Base-by-base conservation (phyloP, 352 stramenopile genomes). In the Phytophthora sp. region DNA sequence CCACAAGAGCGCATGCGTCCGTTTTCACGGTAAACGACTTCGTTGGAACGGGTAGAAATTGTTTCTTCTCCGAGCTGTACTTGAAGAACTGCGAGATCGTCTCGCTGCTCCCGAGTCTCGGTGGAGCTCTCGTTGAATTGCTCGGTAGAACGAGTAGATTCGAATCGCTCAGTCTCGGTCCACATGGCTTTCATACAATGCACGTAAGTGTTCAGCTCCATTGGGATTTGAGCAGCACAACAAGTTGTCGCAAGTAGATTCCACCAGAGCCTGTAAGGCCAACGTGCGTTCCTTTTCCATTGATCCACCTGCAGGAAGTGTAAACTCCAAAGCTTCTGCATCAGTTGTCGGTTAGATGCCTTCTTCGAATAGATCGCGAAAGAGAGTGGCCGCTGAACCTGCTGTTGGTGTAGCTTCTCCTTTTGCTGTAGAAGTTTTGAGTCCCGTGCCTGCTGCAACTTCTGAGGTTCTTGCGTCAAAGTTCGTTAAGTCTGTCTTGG, bases 261-360 rank as follows among this genome's bases (percentile, higher is more conserved):
- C 54, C 0, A 57, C 46, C 3, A 95, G 41, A 1, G 77, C 76
- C 18, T 76, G 47, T 5, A 91, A 39, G 0, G 82, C 84, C 2
- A 77, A 64, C 2, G 26, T 36, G 1, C 86, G 82, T 18, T 90
- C 84, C 20, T 75, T 84, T 29, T 83, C 83, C 62, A 86, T 79
- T 0, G 83, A 89, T 1, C 64, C 76, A 2, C 86, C 85, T 13
- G 85, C 84, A 18, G 91, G 64, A 1, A 95, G 57, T 20, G 82
- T 95, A 50, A 77, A 93, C 74, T 91, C 82, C 54, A 93, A 53
- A n/a, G 86, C 86, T 95, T 93, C 52, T 93, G 84, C 20, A 95
- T 79, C 9, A 93, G 60, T 51, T 89, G 76, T 5, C 80, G 77
- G 39, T 93, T 94, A 7, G 82, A 91, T 15, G 80, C 69, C 3